Base-by-base conservation (phyloP, 306 rosid genomes). In the Castanopsis chinensis region DNA sequence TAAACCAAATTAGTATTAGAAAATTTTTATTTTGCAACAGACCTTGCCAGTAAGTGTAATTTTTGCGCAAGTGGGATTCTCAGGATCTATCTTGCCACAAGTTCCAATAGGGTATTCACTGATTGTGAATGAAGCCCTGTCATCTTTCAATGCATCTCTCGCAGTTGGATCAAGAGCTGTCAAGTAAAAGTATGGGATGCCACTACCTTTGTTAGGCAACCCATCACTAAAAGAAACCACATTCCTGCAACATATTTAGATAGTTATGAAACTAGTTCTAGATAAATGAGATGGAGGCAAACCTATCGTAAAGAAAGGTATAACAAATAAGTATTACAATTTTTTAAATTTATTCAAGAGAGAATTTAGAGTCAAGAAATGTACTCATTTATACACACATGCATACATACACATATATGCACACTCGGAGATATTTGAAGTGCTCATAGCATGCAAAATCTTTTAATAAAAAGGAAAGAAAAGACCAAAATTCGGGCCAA, bases 141-240 rank as follows among this genome's bases (percentile, higher is more conserved):
- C 83, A 27, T 95, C 95, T 77, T 86, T 76, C 76, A 82, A 19
- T 27, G 91, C 97, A 73, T 95, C 73, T 79, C 84, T 87, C 0
- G 98, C 94, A 20, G 96, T 93, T 6, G 99, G 99, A 78, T 95
- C 99, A 14, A 95, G 90, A 78, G 90, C 69, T 59, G 99, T 91
- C 87, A 95, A 82, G 96, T 91, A 95, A 82, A 95, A 95, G 89
- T 87, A 95, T 17, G 98, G 97, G 74, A 88, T 83, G 80, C 99
- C 98, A 4, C 35, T 23, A n/a, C 98, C 96, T 25, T 89, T 32
- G 35, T 76, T 72, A 4, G 99, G 92, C 9, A 74, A 72, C 79
- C 99, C 99, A 75, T 95, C 99, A 15, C 98, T 93, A 82, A 74
- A 95, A 0, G 99, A 93, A 51, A 87, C 98, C 84, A 95, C 97